phyloP scores from a whole-genome alignment of 805 yeast species.

The Ogataea angusta region DNA sequence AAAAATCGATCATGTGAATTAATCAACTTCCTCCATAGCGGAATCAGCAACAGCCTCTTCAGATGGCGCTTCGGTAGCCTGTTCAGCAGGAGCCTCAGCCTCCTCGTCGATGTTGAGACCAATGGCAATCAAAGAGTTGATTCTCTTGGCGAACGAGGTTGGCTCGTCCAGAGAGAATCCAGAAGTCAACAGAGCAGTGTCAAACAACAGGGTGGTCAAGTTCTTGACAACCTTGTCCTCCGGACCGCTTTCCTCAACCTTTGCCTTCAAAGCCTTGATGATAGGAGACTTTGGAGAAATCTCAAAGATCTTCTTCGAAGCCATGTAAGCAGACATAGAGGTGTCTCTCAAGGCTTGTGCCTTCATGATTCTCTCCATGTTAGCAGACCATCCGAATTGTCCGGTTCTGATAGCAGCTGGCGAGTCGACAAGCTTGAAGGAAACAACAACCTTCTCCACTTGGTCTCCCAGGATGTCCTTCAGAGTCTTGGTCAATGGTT shows the following conservation, averaged over 20 bases:
- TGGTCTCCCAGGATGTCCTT: constrained; percentile 97
- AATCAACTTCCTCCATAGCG: constrained; percentile 99
- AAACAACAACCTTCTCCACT: constrained; percentile 98
- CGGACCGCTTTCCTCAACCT: constrained; percentile 96
- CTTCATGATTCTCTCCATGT: constrained; percentile 99
- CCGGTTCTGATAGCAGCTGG: constrained; percentile 99
- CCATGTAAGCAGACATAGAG: constrained; percentile 98
- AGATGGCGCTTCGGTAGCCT: constrained; percentile 49
- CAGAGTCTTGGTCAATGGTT: constrained; percentile 90
- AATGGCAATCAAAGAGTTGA: constrained; percentile 95
- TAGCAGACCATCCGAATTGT: constrained; percentile 99
- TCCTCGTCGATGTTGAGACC: constrained; percentile 98
- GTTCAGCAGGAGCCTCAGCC: constrained; percentile 37
- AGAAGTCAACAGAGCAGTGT: constrained; percentile 96
- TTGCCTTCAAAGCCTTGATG: constrained; percentile 91
- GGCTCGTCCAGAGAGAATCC: constrained; percentile 99
- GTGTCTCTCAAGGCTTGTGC: constrained; percentile 99
- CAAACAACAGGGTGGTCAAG: constrained; percentile 91
- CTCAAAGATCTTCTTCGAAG: constrained; percentile 98
- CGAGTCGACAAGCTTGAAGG: constrained; percentile 94
- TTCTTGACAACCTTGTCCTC: constrained; percentile 98
- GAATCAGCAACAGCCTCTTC: constrained; percentile 80
- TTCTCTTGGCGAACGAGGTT: constrained; percentile 93
- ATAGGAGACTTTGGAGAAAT: constrained; percentile 95
- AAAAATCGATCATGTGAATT: constrained; percentile 23